phyloP scores from a whole-genome alignment of 1,139 yeast genomes.

The Kurtzmaniella quercitrusa region DNA sequence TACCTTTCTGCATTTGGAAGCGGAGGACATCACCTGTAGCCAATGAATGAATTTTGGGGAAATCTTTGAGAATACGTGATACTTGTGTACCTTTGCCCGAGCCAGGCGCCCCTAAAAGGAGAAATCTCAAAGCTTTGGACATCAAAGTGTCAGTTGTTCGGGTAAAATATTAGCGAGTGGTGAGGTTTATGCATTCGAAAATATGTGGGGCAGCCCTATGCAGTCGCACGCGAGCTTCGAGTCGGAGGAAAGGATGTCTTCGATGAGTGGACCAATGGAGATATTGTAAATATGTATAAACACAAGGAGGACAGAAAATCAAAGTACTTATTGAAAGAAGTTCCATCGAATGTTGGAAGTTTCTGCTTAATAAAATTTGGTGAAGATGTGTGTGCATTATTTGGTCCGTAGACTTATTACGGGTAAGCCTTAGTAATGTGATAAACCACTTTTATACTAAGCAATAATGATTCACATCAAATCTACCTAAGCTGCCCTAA shows the following conservation, averaged over 20 bases:
- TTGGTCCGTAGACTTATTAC: too few species aligned
- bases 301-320: too few species aligned
- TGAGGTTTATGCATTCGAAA: neutral
- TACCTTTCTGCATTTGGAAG: conserved; percentile 52
- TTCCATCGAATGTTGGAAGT: too few species aligned
- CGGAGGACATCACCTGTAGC: conserved; percentile 86
- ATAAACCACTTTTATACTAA: too few species aligned
- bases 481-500: neutral
- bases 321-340: too few species aligned
- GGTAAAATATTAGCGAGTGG: neutral
- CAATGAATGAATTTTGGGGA: conserved; percentile 50
- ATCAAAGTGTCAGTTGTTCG: neutral
- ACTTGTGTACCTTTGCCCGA: conserved; percentile 94
- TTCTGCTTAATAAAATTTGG: too few species aligned
- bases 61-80: conserved; percentile 51
- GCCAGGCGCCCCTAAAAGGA: conserved; percentile 90
- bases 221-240: neutral
- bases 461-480: too few species aligned
- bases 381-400: too few species aligned
- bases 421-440: too few species aligned
- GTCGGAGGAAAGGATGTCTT: neutral
- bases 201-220: neutral
- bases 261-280: too few species aligned
- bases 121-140: conserved; percentile 49
- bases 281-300: neutral